Base-by-base conservation (phyloP, 345 rosid genomes). In the Citrus trifoliata region DNA sequence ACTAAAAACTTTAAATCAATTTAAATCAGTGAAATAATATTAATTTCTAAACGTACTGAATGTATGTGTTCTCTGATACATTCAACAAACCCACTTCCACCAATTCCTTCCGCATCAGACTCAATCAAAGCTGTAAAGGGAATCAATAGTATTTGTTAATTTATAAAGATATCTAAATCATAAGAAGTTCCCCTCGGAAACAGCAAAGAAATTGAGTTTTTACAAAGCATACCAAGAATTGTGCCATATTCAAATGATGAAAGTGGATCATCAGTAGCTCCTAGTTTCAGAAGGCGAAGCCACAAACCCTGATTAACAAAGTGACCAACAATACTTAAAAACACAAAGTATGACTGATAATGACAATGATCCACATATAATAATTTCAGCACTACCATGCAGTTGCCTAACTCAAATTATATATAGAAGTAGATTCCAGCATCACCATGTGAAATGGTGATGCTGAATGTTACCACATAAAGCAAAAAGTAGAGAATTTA, bases 41-140 rank as follows among this genome's bases (percentile, higher is more conserved):
- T 79, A 63, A 79, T 76, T 70, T 78, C 69, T 65, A 71, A 19
- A 75, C 91, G 55, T 89, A 94, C 99, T 30, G 95, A 88, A 85
- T 93, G 88, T 78, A 94, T 89, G 87, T 97, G 98, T 89, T 97
- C 99, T 78, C 98, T 88, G 82, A 94, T 94, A 86, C 99, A 97
- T 85, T 94, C 98, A 60, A 94, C 89, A 87, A 94, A 97, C 55
- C 99, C 98, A 83, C 99, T 94, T 75, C 98, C 99, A 88, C 99
- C 99, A 87, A 97, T 97, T 40, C 99, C 99, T 89, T 97, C 99
- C 14, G 98, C 98, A 68, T 97, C 99, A 80, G 98, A 97, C 88
- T 97, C 99, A 27, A 97, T 97, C 86, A 97, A 86, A 53, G 99
- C 99, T 97, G 93, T 86, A 84, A 66, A 78, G 30, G 71, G 81